Evolutionary conservation across 345 rosid species (phyloP).

Genomic region (Lepidium didymum): DNA sequence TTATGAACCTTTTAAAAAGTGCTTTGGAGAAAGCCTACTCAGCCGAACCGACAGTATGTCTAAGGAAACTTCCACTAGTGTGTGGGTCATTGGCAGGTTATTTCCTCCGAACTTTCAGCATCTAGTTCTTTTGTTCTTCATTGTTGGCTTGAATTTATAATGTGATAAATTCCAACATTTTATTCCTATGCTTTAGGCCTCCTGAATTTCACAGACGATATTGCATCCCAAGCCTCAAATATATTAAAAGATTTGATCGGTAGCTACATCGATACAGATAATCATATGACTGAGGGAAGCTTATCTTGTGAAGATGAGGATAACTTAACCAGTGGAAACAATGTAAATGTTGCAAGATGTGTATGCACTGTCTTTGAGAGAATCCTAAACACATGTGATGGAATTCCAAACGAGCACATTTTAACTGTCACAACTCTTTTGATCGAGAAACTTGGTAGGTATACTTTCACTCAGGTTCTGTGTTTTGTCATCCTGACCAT

Average conservation of each 20-base stretch:
- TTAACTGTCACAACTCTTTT: slow-evolving; percentile 46
- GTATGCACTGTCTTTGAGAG: slow-evolving; percentile 54
- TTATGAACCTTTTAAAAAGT: slow-evolving; percentile 43
- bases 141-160: not conserved
- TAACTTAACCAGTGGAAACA: slow-evolving; percentile 31
- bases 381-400: slow-evolving; percentile 35
- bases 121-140: not conserved
- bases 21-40: slow-evolving; percentile 42
- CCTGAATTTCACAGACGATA: slow-evolving; percentile 40
- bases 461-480: not conserved
- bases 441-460: slow-evolving; percentile 70
- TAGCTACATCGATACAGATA: slow-evolving; percentile 32
- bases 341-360: slow-evolving; percentile 38
- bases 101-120: not conserved
- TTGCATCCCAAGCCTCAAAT: slow-evolving; percentile 53
- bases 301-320: slow-evolving; percentile 37
- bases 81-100: slow-evolving; percentile 54
- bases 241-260: slow-evolving; percentile 58
- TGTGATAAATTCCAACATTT: not conserved
- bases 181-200: slow-evolving; percentile 43
- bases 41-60: slow-evolving; percentile 40
- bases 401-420: slow-evolving; percentile 51
- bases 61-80: slow-evolving; percentile 44
- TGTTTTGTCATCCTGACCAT: not conserved
- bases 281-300: slow-evolving; percentile 24